Base-by-base conservation (phyloP, 1,284 basidiomycete genomes). In the Termitomyces sp. region DNA sequence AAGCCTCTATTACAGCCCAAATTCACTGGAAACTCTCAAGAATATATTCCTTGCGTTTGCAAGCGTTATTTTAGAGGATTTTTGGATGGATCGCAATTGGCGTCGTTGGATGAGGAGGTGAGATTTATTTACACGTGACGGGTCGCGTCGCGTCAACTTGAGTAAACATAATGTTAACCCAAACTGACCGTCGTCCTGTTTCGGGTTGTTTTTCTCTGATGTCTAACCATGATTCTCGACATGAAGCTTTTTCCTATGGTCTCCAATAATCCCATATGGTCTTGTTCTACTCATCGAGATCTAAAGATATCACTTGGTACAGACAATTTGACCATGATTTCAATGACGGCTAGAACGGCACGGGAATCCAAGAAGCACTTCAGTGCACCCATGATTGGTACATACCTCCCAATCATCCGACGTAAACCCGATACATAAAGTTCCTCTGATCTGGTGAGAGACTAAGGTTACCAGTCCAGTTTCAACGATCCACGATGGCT, bases 11-110 rank as follows among this genome's bases (percentile, higher is more conserved):
- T 43, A 42, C 21, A 40, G 48, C 13, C 40, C 13, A 35, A 57
- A 52, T 40, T 37, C 44, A 52, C 45, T n/a, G 40, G 44, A 51
- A 43, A 4, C 31, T 16, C 39, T 28, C 11, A 42, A 16, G 28
- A 44, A 54, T 49, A 53, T 60, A 55, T 57, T 60, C 26, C 39
- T 40, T 30, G 47, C 47, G 16, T 42, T 56, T 44, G 49, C 46
- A 47, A 37, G n/a, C 42, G 41, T 28, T n/a, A 26, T 21, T 40
- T 6, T 47, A 16, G 26, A 50, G 45, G 48, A 52, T 54, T 61
- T 56, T 58, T 62, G 54, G 67, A 63, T 68, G 67, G 67, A 67
- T 68, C 62, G 62, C 46, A 44, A 52, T 53, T 41, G 49, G 42
- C 26, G 28, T 40, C 19, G 50, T 38, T 60, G 66, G 66, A 68